Conservation (phyloP, 164 flowering plant genomes). For the Sextonia rubra region DNA sequence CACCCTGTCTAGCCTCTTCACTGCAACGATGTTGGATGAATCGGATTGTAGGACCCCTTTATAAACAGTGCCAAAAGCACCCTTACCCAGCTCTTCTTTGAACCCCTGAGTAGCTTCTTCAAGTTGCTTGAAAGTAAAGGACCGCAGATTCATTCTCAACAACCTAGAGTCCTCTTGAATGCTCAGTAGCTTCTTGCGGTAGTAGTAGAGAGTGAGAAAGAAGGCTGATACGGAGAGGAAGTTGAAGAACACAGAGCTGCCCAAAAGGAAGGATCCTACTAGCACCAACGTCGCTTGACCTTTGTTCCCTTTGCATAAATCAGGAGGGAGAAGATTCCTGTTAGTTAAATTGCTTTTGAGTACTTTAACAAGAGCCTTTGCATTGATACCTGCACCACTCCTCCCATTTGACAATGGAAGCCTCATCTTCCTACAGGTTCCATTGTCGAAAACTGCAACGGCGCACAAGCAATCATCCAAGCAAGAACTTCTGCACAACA, state of each 20-base stretch:
- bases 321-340: not conserved
- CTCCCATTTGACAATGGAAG: constrained; percentile 40
- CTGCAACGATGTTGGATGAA: constrained; percentile 7
- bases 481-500: constrained; percentile 38
- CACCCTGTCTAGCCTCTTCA: constrained; percentile 14
- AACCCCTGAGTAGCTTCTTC: constrained; percentile 18
- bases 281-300: constrained; percentile 12
- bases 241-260: constrained; percentile 39
- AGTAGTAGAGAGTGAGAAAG: not conserved
- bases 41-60: constrained; percentile 7
- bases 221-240: constrained; percentile 1
- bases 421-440: constrained; percentile 47
- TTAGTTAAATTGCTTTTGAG: constrained; percentile 8
- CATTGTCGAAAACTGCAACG: constrained; percentile 26
- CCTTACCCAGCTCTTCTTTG: constrained; percentile 19
- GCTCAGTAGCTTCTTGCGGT: too few species aligned
- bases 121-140: constrained; percentile 14
- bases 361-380: constrained; percentile 32
- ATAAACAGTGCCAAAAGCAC: constrained; percentile 19
- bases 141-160: not conserved
- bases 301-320: not conserved
- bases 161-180: not conserved
- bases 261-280: constrained; percentile 22
- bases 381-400: not conserved
- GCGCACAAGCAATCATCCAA: constrained; percentile 49